phyloP scores from a whole-genome alignment of 1,139 yeast species.

The Blastobotrys indianensis region DNA sequence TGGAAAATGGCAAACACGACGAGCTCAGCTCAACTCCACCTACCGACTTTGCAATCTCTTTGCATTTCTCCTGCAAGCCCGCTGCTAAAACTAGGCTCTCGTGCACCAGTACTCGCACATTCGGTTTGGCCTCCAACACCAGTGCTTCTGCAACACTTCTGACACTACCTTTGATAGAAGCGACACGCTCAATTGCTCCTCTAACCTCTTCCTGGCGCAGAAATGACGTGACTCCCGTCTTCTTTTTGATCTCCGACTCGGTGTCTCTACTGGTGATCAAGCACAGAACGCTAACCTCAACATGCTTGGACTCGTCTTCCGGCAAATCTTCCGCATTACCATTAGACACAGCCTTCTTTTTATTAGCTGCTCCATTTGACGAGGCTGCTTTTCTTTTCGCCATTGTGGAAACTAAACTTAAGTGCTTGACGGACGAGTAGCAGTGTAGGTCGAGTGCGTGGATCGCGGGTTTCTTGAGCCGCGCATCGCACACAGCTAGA shows the following conservation, averaged over 20 bases:
- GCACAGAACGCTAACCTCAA: constrained; percentile 7
- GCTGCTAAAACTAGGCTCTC: constrained; percentile 8
- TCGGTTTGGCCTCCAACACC: constrained; percentile 1
- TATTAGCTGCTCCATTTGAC: constrained; percentile 3
- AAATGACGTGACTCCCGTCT: constrained; percentile 7
- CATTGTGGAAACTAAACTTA: constrained; percentile 3
- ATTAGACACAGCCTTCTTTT: constrained; percentile 7
- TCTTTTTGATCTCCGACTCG: constrained; percentile 8
- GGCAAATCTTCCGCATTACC: constrained; percentile 1
- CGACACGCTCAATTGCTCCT: constrained; percentile 68
- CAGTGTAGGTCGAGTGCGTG: no score
- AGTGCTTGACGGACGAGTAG: no score
- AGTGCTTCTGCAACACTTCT: constrained; percentile 62
- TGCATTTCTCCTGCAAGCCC: not conserved
- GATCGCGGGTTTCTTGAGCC: no score
- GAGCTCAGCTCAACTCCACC: constrained; percentile 55
- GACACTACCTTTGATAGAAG: constrained; percentile 65
- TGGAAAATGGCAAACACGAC: constrained; percentile 64
- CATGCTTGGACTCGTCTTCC: constrained; percentile 8
- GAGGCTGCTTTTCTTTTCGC: constrained; percentile 15
- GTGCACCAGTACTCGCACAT: constrained; percentile 8
- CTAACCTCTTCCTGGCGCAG: constrained; percentile 31
- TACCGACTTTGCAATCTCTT: not conserved
- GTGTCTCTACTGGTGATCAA: constrained; percentile 4
- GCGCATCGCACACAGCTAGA: no score